Conservation (phyloP, 139 green algal species). For the Limnomonas spitsbergensis region DNA sequence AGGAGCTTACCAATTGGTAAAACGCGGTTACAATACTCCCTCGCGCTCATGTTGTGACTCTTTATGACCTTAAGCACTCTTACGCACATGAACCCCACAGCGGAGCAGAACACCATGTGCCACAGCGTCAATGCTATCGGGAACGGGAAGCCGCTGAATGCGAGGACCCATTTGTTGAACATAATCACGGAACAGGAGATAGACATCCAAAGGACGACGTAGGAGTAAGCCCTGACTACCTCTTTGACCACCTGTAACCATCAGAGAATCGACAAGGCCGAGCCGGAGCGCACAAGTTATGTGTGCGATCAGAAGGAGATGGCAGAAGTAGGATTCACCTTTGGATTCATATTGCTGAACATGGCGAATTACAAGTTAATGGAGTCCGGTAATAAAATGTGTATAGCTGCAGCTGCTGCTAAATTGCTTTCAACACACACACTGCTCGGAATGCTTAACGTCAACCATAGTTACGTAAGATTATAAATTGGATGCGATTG, state of each 20-base stretch:
- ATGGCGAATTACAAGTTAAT: neutral
- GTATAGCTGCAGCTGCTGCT: too few species aligned
- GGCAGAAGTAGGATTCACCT: neutral
- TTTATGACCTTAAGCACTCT: conserved; percentile 63
- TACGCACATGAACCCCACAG: conserved; percentile 63
- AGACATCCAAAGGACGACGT: conserved; percentile 79
- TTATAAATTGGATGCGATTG: too few species aligned
- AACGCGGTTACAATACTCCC: conserved; percentile 66
- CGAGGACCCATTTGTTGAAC: conserved; percentile 93
- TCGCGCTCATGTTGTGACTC: conserved; percentile 64
- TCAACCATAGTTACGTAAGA: too few species aligned
- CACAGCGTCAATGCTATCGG: conserved; percentile 81
- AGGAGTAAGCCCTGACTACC: conserved; percentile 58
- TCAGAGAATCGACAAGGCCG: too few species aligned
- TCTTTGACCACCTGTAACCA: conserved; percentile 35
- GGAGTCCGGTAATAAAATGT: too few species aligned
- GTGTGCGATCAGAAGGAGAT: neutral
- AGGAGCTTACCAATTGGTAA: conserved; percentile 63
- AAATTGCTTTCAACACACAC: too few species aligned
- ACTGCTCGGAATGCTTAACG: too few species aligned
- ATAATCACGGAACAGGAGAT: conserved; percentile 81
- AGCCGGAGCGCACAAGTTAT: too few species aligned
- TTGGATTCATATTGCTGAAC: conserved; percentile 3
- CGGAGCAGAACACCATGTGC: conserved; percentile 90
- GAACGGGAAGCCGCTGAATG: conserved; percentile 84